A percentile compares a stretch with the other conserved stretches of the same genome.
These are phyloP conservation scores for Zoysia pacifica DNA, from an alignment of 176 grass and related monocot genomes.

Conservation along the genomic window DNA sequence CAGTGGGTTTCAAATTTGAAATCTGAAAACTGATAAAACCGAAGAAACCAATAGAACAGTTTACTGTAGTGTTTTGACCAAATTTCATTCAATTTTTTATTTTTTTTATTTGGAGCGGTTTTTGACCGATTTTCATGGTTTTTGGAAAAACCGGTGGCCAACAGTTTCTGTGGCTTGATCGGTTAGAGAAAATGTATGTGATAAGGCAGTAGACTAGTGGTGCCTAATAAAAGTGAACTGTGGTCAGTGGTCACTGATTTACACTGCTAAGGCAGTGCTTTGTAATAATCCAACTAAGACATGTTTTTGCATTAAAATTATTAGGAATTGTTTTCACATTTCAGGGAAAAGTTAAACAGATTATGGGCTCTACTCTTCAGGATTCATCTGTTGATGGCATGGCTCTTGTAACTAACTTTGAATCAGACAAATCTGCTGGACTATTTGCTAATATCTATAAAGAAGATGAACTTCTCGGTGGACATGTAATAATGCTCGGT, in stretches of 20 bases:
- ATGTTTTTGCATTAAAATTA: conserved; percentile 4
- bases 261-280: not conserved
- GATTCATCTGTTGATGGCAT: conserved; percentile 51
- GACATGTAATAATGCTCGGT: conserved; percentile 95
- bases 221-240: not conserved
- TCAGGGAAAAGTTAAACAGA: conserved; percentile 96
- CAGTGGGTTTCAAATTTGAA: too few relatives aligned
- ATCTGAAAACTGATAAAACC: too few relatives aligned
- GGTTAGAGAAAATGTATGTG: not conserved
- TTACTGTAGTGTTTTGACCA: too few relatives aligned
- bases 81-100: too few relatives aligned
- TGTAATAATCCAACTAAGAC: not conserved
- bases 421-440: conserved; percentile 72
- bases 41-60: too few relatives aligned
- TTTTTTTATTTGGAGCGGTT: too few relatives aligned
- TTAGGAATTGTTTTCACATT: not conserved
- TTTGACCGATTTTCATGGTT: too few relatives aligned
- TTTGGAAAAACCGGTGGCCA: too few relatives aligned
- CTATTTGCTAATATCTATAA: conserved; percentile 77
- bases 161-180: too few relatives aligned
- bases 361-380: conserved; percentile 87
- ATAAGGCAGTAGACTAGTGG: not conserved
- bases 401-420: conserved; percentile 78
- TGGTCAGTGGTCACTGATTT: not conserved
- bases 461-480: conserved; percentile 60